Percentiles rank a stretch among this genome's conserved stretches.
Conservation (phyloP, 1,284 basidiomycete genomes). For the Ustilago vetiveriae region DNA sequence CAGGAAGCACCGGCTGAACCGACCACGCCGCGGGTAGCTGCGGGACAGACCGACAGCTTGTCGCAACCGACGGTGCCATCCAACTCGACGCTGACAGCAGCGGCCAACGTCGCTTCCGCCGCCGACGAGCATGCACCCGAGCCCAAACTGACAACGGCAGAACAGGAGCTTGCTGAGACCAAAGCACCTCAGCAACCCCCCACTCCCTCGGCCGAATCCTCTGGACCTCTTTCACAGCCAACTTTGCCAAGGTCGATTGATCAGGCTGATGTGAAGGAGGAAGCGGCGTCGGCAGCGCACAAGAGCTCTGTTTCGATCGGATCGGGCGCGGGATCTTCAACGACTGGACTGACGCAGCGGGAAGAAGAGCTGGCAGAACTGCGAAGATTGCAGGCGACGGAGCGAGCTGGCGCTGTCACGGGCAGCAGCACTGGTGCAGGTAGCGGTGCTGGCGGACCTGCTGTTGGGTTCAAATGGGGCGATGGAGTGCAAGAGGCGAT, state of each 20-base stretch:
- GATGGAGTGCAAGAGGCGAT: slow-evolving; percentile 48
- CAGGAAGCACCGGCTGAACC: slow-evolving; percentile 44
- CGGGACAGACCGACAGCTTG: slow-evolving; percentile 16
- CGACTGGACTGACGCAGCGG: slow-evolving; percentile 25
- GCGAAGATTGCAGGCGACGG: slow-evolving; percentile 38
- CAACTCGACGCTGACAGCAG: slow-evolving; percentile 24
- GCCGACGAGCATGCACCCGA: slow-evolving; percentile 6
- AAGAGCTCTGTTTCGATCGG: slow-evolving; percentile 31
- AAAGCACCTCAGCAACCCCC: slow-evolving; percentile 32
- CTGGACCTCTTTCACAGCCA: slow-evolving; percentile 27
- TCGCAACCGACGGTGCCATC: slow-evolving; percentile 46
- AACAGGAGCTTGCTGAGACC: slow-evolving; percentile 28
- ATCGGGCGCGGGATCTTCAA: slow-evolving; percentile 22
- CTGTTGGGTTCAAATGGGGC: slow-evolving; percentile 37
- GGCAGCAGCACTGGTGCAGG: slow-evolving; percentile 1
- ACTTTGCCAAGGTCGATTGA: slow-evolving; percentile 36
- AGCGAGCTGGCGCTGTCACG: slow-evolving; percentile 15
- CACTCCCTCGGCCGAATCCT: slow-evolving; percentile 4
- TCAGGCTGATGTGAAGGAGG: slow-evolving; percentile 10
- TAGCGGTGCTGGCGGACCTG: slow-evolving; percentile 20
- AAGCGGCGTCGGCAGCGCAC: neutral
- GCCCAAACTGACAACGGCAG: slow-evolving; percentile 20
- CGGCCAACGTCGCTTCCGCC: slow-evolving; percentile 13
- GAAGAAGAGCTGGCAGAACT: slow-evolving; percentile 45
- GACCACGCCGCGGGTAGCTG: slow-evolving; percentile 22